Conservation (phyloP, 2,329 filamentous ascomycete genomes). For the Sporothrix pallida region DNA sequence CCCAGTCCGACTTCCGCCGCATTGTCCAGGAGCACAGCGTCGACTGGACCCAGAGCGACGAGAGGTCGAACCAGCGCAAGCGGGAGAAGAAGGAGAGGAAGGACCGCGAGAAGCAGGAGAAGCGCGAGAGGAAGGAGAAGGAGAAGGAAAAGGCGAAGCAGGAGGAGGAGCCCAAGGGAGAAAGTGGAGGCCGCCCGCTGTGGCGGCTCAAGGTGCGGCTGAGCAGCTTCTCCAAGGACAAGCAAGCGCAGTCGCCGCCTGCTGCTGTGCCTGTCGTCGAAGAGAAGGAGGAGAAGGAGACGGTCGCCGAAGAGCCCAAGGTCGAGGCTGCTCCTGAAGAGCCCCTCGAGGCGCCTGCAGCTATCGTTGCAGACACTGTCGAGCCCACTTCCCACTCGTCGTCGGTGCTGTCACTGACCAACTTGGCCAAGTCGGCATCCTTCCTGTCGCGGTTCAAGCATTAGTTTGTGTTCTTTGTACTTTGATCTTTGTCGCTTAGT, state of each 20-base stretch:
- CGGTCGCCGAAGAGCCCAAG: conserved; percentile 25
- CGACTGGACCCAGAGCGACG: conserved; percentile 66
- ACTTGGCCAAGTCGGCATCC: conserved; percentile 42
- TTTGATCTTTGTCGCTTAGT: background rate
- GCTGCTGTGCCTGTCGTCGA: conserved; percentile 23
- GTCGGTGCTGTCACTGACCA: conserved; percentile 36
- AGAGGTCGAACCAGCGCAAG: conserved; percentile 41
- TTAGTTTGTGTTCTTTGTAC: conserved; percentile 39
- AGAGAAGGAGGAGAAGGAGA: background rate
- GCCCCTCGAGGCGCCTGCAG: background rate
- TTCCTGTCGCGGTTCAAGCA: conserved; percentile 55
- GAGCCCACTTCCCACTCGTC: conserved; percentile 40
- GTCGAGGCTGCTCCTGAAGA: conserved; percentile 38
- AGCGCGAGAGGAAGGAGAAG: conserved; percentile 4
- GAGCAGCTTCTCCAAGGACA: conserved; percentile 44
- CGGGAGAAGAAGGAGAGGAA: background rate
- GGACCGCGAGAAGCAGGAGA: background rate
- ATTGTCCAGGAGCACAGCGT: conserved; percentile 50
- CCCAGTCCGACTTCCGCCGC: background rate
- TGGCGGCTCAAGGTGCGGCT: conserved; percentile 56
- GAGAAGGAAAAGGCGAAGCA: conserved; percentile 34
- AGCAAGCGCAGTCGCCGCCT: conserved; percentile 7
- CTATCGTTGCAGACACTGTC: background rate
- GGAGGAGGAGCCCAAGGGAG: conserved; percentile 5
- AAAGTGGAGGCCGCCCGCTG: conserved; percentile 47